A percentile compares a stretch with the other conserved stretches of the same genome.
Evolutionary conservation across 768 basidiomycete species (phyloP).

Genomic region (Leccinum uliginosum): DNA sequence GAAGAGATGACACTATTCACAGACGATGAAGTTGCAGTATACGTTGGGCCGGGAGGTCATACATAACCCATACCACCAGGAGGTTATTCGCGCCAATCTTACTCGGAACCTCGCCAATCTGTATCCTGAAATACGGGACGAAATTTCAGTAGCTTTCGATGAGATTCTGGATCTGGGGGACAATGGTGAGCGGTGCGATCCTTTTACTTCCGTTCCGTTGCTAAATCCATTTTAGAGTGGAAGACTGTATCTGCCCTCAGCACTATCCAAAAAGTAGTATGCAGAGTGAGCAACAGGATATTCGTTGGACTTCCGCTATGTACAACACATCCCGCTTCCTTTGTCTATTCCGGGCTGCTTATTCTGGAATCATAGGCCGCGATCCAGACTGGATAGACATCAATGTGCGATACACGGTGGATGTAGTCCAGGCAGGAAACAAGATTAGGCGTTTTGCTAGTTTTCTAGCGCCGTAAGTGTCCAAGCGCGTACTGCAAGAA

Average conservation of each 20-base stretch:
- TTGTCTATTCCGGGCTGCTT: neutral
- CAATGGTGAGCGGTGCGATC: neutral
- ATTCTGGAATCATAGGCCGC: neutral
- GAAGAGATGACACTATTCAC: neutral
- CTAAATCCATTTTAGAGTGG: neutral
- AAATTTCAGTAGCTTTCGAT: neutral
- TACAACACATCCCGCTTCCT: neutral
- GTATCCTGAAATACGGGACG: neutral
- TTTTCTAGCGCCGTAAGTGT: neutral
- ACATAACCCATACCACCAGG: conserved; percentile 29
- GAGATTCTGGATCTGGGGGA: neutral
- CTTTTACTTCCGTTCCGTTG: neutral
- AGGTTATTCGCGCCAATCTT: conserved; percentile 26
- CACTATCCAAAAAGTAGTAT: neutral
- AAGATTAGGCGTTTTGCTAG: neutral
- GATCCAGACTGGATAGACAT: conserved; percentile 4
- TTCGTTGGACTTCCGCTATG: neutral
- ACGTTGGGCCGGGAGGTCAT: conserved; percentile 33
- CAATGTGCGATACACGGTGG: neutral
- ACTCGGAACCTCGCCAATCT: conserved; percentile 32
- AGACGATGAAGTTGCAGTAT: conserved; percentile 37
- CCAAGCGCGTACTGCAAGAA: neutral
- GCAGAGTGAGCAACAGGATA: neutral
- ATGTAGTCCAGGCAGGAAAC: neutral
- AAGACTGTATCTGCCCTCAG: neutral